phyloP scores from a whole-genome alignment of 2,329 filamentous ascomycete species.

The Cladorrhinum sp. region DNA sequence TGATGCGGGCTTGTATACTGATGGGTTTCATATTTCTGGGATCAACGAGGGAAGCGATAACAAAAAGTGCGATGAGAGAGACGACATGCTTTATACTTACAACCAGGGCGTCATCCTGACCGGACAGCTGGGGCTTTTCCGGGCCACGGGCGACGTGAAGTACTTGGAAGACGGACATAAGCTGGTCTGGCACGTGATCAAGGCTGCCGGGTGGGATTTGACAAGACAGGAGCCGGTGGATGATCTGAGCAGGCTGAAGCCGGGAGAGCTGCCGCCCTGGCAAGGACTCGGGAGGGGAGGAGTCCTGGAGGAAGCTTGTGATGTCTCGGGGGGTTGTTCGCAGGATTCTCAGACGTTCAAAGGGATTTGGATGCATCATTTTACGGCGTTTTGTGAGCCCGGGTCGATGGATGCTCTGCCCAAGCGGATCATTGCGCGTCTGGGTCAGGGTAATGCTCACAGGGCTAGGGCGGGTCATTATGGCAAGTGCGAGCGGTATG shows the following conservation, averaged over 20 bases:
- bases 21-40: conserved; percentile 82
- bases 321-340: conserved; percentile 68
- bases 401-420: conserved; percentile 38
- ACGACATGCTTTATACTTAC: conserved; percentile 92
- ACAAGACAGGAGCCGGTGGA: conserved; percentile 42
- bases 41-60: conserved; percentile 60
- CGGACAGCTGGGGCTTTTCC: conserved; percentile 75
- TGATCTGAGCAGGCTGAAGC: conserved; percentile 31
- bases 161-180: conserved; percentile 77
- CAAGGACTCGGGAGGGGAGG: conserved; percentile 73
- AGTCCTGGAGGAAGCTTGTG: conserved; percentile 80
- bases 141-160: conserved; percentile 65
- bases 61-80: conserved; percentile 71
- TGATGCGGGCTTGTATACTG: conserved; percentile 68
- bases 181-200: conserved; percentile 71
- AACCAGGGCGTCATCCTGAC: conserved; percentile 91
- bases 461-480: conserved; percentile 46
- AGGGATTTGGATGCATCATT: conserved; percentile 89
- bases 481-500: conserved; percentile 62
- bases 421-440: neutral
- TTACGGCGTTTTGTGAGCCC: conserved; percentile 72
- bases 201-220: conserved; percentile 72
- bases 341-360: conserved; percentile 91
- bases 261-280: conserved; percentile 55
- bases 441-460: conserved; percentile 18